Base-by-base conservation (phyloP, 768 basidiomycete genomes). In the Lepiota venenata region DNA sequence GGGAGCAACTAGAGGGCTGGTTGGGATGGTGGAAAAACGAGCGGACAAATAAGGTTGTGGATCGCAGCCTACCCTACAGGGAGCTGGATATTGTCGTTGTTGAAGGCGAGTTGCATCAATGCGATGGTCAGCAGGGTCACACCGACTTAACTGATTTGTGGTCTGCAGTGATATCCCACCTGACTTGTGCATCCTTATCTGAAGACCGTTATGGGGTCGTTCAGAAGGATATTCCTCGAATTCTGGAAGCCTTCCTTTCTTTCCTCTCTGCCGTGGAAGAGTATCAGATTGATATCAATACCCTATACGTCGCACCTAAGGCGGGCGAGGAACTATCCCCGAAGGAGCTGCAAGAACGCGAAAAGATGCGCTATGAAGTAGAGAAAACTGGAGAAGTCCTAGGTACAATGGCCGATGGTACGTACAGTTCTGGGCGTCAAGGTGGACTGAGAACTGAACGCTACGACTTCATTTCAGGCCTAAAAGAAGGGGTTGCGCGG, bases 151-250 rank as follows among this genome's bases (percentile, higher is more conserved):
- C n/a, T 27, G 22, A 49, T 25, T 14, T 27, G 56, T 21, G 8
- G 25, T 50, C 39, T 36, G 14, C 60, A 91, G 91, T 82, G 4
- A 73, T 94, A 3, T 80, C 87, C 1, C 76, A 79, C 46, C 72
- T 93, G 7, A 76, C 80, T 6, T 87, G 84, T 55, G 82, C 85
- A 0, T 93, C 92, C 3, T 70, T 94, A 12, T 74, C 75, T 1
- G 93, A 93, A 66, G 92, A 95, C 69, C 76, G 78, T 16, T 93
- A 86, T 63, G 92, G 92, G 18, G 80, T 85, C 32, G 89, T 93
- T 11, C 93, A 94, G 65, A 76, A 88, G 10, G 93, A 94, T 63
- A 89, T 92, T 16, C 87, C 91, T 0, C 84, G 82, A 56, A 83
- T 92, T 25, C 66, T 95, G 2, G 92, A 95, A 66, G 87, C 87